A percentile compares a stretch with the other conserved stretches of the same genome.
These are phyloP conservation scores for Scorias spongiosa DNA, from an alignment of 2,329 filamentous ascomycete genomes.

Conservation along the genomic window DNA sequence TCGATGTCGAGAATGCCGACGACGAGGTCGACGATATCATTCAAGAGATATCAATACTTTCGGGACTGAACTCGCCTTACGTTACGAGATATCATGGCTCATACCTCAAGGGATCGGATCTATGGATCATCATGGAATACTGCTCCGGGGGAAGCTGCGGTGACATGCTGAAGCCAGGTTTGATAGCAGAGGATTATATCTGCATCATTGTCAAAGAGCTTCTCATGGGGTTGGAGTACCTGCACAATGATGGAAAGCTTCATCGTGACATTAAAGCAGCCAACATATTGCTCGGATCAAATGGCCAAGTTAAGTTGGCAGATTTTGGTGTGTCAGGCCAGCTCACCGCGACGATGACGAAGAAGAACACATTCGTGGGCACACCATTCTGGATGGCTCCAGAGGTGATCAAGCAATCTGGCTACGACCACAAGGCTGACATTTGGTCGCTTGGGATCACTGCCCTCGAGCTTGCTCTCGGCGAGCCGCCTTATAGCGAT, in stretches of 20 bases:
- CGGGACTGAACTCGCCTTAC: constrained; percentile 86
- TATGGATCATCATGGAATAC: constrained; percentile 99
- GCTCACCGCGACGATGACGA: constrained; percentile 94
- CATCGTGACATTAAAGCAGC: constrained; percentile 98
- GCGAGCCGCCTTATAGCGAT: constrained; percentile 86
- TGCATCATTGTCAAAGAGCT: constrained; percentile 87
- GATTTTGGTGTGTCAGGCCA: constrained; percentile 97
- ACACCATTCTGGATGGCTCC: constrained; percentile 99
- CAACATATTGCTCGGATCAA: constrained; percentile 77
- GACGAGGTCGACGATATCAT: constrained; percentile 99
- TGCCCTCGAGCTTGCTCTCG: constrained; percentile 76
- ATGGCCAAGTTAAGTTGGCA: constrained; percentile 89
- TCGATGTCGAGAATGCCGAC: constrained; percentile 97
- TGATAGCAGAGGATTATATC: constrained; percentile 89
- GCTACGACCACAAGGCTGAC: constrained; percentile 94
- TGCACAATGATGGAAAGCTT: constrained; percentile 89
- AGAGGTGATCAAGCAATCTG: constrained; percentile 95
- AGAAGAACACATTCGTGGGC: constrained; percentile 97
- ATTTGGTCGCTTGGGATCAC: constrained; percentile 97
- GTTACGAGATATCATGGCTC: constrained; percentile 97
- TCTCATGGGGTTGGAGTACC: constrained; percentile 76
- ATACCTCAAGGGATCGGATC: constrained; percentile 83
- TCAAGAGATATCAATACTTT: constrained; percentile 93
- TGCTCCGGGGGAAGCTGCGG: constrained; percentile 94
- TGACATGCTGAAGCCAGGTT: constrained; percentile 85